A percentile compares a stretch with the other conserved stretches of the same genome.
Conservation (phyloP, 768 basidiomycete species). For the Chiua virens region DNA sequence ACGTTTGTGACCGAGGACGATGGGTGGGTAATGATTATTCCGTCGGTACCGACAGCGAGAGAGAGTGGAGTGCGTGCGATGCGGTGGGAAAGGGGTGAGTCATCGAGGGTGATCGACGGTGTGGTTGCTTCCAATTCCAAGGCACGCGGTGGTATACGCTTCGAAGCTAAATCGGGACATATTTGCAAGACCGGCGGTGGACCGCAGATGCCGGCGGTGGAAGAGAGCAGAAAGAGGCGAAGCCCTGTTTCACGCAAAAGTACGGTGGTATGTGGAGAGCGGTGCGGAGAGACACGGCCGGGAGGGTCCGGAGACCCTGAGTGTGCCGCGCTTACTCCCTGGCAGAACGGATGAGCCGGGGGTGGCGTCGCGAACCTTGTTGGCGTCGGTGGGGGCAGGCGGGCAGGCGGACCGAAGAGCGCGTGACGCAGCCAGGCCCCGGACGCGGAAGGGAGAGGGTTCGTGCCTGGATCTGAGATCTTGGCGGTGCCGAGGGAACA, state of each 20-base stretch:
- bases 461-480: slow-evolving; percentile 39
- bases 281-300: no score
- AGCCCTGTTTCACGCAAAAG: no score
- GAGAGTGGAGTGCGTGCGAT: neutral
- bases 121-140: slow-evolving; percentile 24
- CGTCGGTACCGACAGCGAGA: slow-evolving; percentile 8
- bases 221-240: no score
- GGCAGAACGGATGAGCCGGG: slow-evolving; percentile 13
- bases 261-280: no score
- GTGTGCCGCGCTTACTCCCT: no score
- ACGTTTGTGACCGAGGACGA: neutral
- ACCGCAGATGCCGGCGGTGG: no score
- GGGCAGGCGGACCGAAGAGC: slow-evolving; percentile 21
- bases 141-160: slow-evolving; percentile 15
- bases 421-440: slow-evolving; percentile 12
- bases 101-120: slow-evolving; percentile 32
- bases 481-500: slow-evolving; percentile 45
- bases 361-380: slow-evolving; percentile 11
- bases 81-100: slow-evolving; percentile 16
- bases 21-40: slow-evolving; percentile 11
- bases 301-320: no score
- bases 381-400: slow-evolving; percentile 14
- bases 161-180: slow-evolving; percentile 23
- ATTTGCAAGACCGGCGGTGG: neutral
- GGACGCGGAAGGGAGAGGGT: neutral